These are phyloP conservation scores for Anthracocystis panici-leucophaei DNA, from an alignment of 1,284 basidiomycete genomes.

Conservation along the genomic window DNA sequence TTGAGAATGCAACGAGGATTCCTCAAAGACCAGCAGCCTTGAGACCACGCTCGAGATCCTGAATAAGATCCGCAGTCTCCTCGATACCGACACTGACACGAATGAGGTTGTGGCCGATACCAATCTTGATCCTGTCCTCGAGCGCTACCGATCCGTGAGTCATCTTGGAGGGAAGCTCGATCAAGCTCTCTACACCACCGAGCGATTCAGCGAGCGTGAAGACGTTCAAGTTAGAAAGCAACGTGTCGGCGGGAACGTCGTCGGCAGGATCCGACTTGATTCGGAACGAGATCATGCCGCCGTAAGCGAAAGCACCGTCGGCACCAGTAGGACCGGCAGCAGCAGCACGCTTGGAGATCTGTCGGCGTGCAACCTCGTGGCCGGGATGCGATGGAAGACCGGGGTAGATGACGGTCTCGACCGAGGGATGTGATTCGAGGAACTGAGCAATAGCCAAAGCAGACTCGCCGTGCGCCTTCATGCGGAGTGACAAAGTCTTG, in stretches of 20 bases:
- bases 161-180: slow-evolving; percentile 75
- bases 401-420: slow-evolving; percentile 87
- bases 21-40: slow-evolving; percentile 51
- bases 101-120: slow-evolving; percentile 82
- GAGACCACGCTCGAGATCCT: slow-evolving; percentile 80
- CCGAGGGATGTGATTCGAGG: slow-evolving; percentile 74
- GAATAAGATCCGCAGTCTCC: slow-evolving; percentile 83
- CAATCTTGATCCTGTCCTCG: slow-evolving; percentile 69
- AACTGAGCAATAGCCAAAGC: slow-evolving; percentile 81
- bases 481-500: slow-evolving; percentile 78
- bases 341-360: slow-evolving; percentile 57
- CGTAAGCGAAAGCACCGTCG: slow-evolving; percentile 60
- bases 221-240: slow-evolving; percentile 78
- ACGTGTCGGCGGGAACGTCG: slow-evolving; percentile 75
- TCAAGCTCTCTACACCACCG: slow-evolving; percentile 90
- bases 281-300: slow-evolving; percentile 73
- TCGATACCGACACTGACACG: slow-evolving; percentile 89
- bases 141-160: slow-evolving; percentile 78
- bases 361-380: slow-evolving; percentile 54
- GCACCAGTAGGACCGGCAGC: slow-evolving; percentile 17
- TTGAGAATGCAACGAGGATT: too few species aligned
- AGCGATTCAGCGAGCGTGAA: slow-evolving; percentile 90
- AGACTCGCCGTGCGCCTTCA: slow-evolving; percentile 86
- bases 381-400: slow-evolving; percentile 72
- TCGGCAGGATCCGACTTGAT: slow-evolving; percentile 56